Evolutionary conservation across 2,329 filamentous ascomycete genomes (phyloP).

Genomic region (Colletotrichum sp.): DNA sequence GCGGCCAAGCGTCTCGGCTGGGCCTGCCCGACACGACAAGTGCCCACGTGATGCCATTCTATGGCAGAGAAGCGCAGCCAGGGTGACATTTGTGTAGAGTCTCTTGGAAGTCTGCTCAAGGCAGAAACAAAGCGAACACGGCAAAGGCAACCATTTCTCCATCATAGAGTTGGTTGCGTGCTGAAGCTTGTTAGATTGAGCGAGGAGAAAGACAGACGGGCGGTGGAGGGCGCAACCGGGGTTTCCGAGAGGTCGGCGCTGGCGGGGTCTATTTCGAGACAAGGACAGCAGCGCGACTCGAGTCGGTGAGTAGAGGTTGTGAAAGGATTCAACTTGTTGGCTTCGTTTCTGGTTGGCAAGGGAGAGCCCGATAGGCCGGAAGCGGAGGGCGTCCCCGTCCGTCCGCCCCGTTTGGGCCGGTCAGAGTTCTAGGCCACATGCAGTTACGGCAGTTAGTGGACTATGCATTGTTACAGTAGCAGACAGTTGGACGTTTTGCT

Average conservation of each 20-base stretch:
- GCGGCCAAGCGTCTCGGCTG: neutral
- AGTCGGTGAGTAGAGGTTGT: constrained; percentile 2
- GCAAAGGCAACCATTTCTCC: neutral
- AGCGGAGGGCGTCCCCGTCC: neutral
- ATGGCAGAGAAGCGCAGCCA: neutral
- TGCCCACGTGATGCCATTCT: neutral
- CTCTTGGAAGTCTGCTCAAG: neutral
- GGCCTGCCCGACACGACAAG: neutral
- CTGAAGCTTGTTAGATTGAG: neutral
- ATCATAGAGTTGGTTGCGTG: neutral
- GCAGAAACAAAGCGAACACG: neutral
- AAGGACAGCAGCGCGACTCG: neutral
- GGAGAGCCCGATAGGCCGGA: constrained; percentile 1
- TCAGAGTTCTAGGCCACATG: neutral
- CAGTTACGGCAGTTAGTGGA: constrained; percentile 8
- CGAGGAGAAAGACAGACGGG: neutral
- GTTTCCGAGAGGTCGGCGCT: constrained; percentile 11
- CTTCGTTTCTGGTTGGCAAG: constrained; percentile 1
- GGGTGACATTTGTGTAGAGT: neutral
- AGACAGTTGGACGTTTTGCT: neutral
- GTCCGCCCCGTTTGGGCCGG: neutral
- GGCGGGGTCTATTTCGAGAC: neutral
- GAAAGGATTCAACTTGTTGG: neutral
- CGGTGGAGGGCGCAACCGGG: neutral
- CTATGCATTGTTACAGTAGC: neutral